A percentile compares a stretch with the other conserved stretches of the same genome.
Evolutionary conservation across 2,329 filamentous ascomycete species (phyloP).

Genomic region (Domatiomyces globalis): DNA sequence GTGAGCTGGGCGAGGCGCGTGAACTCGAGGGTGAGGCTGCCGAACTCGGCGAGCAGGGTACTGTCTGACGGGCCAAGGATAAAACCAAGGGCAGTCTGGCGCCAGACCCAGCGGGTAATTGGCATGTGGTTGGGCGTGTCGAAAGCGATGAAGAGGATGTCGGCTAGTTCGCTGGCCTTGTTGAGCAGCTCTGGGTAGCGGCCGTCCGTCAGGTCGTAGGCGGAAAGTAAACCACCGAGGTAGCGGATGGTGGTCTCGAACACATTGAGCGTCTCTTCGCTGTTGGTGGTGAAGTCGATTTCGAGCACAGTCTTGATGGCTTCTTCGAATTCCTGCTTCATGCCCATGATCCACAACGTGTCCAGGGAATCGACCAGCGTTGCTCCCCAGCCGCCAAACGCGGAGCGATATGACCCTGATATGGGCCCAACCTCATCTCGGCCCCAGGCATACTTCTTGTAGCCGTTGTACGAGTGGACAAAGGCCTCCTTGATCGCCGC

Average conservation of each 20-base stretch:
- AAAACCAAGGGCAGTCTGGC: constrained; percentile 35
- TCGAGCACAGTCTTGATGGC: constrained; percentile 44
- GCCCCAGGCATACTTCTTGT: constrained; percentile 50
- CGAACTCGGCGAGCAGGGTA: constrained; percentile 31
- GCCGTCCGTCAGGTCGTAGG: constrained; percentile 41
- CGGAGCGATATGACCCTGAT: constrained; percentile 37
- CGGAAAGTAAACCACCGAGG: constrained; percentile 64
- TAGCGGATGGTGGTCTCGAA: constrained; percentile 91
- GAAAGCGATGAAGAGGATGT: constrained; percentile 38
- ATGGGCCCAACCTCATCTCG: constrained; percentile 50
- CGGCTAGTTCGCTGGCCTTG: constrained; percentile 41
- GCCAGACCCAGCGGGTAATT: constrained; percentile 19
- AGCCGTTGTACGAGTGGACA: constrained; percentile 44
- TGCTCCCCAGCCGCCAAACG: constrained; percentile 54
- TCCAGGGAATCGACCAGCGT: constrained; percentile 55
- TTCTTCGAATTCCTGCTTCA: constrained; percentile 50
- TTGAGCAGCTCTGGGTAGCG: constrained; percentile 33
- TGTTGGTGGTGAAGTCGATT: constrained; percentile 39
- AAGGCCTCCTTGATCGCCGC: constrained; percentile 39
- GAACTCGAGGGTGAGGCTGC: constrained; percentile 30
- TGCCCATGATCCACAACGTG: constrained; percentile 58
- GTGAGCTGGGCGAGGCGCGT: constrained; percentile 50
- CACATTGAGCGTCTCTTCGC: constrained; percentile 47
- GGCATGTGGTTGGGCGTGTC: constrained; percentile 23
- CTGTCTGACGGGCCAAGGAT: constrained; percentile 16